These are phyloP conservation scores for Puccinia polysora DNA, from an alignment of 1,284 basidiomycete genomes.

Conservation along the genomic window DNA sequence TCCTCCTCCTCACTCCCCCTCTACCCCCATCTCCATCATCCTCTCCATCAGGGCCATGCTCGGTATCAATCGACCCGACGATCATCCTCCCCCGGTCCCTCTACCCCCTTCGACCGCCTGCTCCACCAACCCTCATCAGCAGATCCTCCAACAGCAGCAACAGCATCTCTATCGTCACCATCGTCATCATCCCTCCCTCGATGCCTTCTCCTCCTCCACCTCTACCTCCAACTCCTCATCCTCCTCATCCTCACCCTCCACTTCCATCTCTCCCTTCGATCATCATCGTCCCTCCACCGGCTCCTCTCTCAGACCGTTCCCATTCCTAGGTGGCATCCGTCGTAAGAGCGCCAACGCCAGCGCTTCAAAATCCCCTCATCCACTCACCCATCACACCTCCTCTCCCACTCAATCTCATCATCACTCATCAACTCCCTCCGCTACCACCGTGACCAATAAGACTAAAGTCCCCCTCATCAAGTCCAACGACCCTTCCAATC, in stretches of 20 bases:
- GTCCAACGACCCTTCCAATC: not conserved
- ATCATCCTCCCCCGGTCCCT: constrained; percentile 1
- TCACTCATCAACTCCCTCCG: not conserved
- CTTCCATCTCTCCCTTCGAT: not conserved
- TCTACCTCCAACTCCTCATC: constrained; percentile 6
- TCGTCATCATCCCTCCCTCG: constrained; percentile 3
- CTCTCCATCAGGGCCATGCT: constrained; percentile 31
- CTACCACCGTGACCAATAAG: not conserved
- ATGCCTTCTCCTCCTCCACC: constrained; percentile 21
- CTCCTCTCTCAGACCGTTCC: constrained; percentile 36
- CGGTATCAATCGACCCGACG: constrained; percentile 30
- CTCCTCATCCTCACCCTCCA: not conserved
- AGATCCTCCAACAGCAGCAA: constrained; percentile 1
- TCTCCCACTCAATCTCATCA: not conserved
- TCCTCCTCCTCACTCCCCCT: not conserved
- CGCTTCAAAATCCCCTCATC: constrained; percentile 6
- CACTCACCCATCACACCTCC: not conserved
- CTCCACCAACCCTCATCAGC: constrained; percentile 14
- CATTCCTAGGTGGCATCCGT: constrained; percentile 32
- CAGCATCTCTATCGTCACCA: constrained; percentile 12
- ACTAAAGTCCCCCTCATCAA: not conserved
- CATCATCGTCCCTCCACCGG: not conserved
- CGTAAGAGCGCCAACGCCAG: constrained; percentile 27
- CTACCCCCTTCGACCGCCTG: constrained; percentile 1
- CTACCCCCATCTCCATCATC: not conserved